These are phyloP conservation scores for Penicillium sp. DNA, from an alignment of 2,329 filamentous ascomycete genomes.

Conservation along the genomic window DNA sequence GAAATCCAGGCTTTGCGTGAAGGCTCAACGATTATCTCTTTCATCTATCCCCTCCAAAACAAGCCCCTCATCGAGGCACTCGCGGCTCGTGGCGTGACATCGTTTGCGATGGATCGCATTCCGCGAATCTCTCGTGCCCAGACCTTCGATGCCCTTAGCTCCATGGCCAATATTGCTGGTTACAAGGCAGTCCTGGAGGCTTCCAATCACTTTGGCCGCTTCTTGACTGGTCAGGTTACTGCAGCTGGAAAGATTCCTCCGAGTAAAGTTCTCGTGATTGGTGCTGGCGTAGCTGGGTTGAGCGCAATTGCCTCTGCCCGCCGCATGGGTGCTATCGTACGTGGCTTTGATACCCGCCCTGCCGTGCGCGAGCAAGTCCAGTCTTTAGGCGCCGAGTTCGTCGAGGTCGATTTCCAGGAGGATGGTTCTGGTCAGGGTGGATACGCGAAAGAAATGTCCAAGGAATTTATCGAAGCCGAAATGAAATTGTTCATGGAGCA, in stretches of 20 bases:
- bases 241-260: constrained; percentile 88
- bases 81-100: constrained; percentile 66
- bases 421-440: constrained; percentile 81
- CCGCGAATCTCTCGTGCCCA: constrained; percentile 86
- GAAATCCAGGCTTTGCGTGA: constrained; percentile 68
- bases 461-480: constrained; percentile 87
- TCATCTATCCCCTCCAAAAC: constrained; percentile 81
- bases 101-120: constrained; percentile 91
- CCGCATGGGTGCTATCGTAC: constrained; percentile 82
- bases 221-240: constrained; percentile 84
- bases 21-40: constrained; percentile 74
- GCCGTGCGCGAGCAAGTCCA: constrained; percentile 86
- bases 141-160: constrained; percentile 82
- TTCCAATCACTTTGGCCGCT: constrained; percentile 83
- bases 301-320: constrained; percentile 85
- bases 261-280: constrained; percentile 86
- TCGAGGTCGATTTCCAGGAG: constrained; percentile 81
- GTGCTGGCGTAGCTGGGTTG: constrained; percentile 82
- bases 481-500: constrained; percentile 92
- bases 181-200: constrained; percentile 91
- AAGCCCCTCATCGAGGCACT: constrained; percentile 70
- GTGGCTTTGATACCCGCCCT: constrained; percentile 87
- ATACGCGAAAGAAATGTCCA: constrained; percentile 92
- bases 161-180: constrained; percentile 91
- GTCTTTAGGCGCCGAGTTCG: constrained; percentile 83